Conservation (phyloP, 2,329 filamentous ascomycete species). For the Fusarium denticulatum region DNA sequence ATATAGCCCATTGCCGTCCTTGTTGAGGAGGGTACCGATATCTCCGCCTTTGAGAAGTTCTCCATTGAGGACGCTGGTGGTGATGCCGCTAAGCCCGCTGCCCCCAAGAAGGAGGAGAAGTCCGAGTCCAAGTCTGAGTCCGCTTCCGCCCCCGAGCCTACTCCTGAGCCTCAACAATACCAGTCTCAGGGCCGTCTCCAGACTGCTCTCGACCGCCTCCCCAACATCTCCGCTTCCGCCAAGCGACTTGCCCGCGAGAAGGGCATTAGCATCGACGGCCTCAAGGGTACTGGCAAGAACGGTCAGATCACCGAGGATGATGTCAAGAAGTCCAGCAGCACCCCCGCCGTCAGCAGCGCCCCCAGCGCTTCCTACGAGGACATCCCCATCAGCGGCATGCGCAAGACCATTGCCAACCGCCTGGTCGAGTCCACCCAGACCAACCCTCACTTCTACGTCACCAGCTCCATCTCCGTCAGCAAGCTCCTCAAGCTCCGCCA, state of each 20-base stretch:
- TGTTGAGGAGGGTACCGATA: slow-evolving; percentile 89
- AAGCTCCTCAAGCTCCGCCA: slow-evolving; percentile 97
- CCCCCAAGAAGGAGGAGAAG: slow-evolving; percentile 73
- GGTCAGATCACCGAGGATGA: slow-evolving; percentile 93
- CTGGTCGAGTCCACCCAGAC: slow-evolving; percentile 87
- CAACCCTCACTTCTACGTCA: slow-evolving; percentile 99
- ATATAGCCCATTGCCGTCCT: slow-evolving; percentile 91
- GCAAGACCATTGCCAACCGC: slow-evolving; percentile 95
- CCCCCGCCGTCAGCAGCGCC: slow-evolving; percentile 61
- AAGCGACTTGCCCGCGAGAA: slow-evolving; percentile 87
- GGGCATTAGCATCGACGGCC: slow-evolving; percentile 76
- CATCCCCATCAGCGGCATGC: slow-evolving; percentile 87
- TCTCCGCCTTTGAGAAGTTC: slow-evolving; percentile 89
- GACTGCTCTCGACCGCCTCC: slow-evolving; percentile 83
- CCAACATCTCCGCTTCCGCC: slow-evolving; percentile 76
- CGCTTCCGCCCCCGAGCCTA: slow-evolving; percentile 54
- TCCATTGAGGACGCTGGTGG: slow-evolving; percentile 90
- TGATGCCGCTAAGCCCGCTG: slow-evolving; percentile 68
- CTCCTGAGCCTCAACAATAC: slow-evolving; percentile 73
- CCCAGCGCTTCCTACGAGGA: slow-evolving; percentile 81
- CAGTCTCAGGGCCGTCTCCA: slow-evolving; percentile 81
- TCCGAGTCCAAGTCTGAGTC: slow-evolving; percentile 68
- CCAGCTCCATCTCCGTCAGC: slow-evolving; percentile 86
- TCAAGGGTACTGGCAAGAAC: slow-evolving; percentile 88
- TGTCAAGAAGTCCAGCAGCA: slow-evolving; percentile 83